phyloP scores from a whole-genome alignment of 371 early-diverging fungal genomes.

The Mucor indicus region DNA sequence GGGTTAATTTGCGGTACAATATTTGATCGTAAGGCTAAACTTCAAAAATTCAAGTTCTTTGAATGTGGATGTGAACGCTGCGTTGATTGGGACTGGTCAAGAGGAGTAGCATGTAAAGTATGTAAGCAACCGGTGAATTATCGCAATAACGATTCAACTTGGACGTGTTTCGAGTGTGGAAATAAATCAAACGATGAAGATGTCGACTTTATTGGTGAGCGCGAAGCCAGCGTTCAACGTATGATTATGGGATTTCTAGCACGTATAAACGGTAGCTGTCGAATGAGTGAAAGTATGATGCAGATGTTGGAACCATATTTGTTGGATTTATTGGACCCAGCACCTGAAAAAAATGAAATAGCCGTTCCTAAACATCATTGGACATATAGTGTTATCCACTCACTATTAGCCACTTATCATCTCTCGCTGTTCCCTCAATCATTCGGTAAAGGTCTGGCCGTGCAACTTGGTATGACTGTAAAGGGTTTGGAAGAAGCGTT shows the following conservation, averaged over 20 bases:
- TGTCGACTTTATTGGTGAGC: slow-evolving; percentile 16
- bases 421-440: slow-evolving; percentile 33
- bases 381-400: slow-evolving; percentile 35
- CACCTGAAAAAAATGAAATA: slow-evolving; percentile 6
- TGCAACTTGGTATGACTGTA: slow-evolving; percentile 25
- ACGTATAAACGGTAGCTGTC: slow-evolving; percentile 20
- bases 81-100: slow-evolving; percentile 32
- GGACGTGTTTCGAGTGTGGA: slow-evolving; percentile 23
- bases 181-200: background rate
- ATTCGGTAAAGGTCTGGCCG: slow-evolving; percentile 43
- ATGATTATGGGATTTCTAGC: slow-evolving; percentile 31
- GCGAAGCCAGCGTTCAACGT: slow-evolving; percentile 24
- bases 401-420: slow-evolving; percentile 37
- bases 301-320: slow-evolving; percentile 44
- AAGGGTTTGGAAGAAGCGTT: slow-evolving; percentile 38
- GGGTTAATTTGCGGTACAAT: slow-evolving; percentile 43
- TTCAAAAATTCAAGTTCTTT: slow-evolving; percentile 45
- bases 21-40: slow-evolving; percentile 25
- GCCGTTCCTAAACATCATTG: slow-evolving; percentile 35
- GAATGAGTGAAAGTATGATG: slow-evolving; percentile 23
- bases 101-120: slow-evolving; percentile 19
- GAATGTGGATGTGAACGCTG: slow-evolving; percentile 41
- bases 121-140: slow-evolving; percentile 7
- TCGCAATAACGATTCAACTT: background rate
- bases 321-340: slow-evolving; percentile 23